Conservation (phyloP, 208 protist genomes). For the Leptomonas seymouri region DNA sequence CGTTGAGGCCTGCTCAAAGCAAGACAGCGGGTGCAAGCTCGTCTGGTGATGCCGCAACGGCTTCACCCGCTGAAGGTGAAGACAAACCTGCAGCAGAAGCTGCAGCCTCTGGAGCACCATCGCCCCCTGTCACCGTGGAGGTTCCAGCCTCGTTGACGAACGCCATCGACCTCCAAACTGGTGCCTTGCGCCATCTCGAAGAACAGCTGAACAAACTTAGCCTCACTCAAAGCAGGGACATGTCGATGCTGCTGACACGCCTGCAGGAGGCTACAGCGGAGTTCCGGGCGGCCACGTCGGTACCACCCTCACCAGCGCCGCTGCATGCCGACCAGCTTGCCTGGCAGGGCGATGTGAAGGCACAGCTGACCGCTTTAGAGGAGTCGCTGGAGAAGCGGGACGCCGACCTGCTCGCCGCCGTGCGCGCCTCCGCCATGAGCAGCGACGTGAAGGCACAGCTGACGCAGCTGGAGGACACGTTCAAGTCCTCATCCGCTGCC, state of each 20-base stretch:
- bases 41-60: background rate
- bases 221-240: constrained; percentile 22
- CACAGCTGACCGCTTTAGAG: constrained; percentile 19
- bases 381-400: constrained; percentile 22
- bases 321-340: constrained; percentile 18
- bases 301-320: background rate
- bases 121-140: constrained; percentile 6
- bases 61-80: background rate
- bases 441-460: constrained; percentile 22
- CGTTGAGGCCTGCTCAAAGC: background rate
- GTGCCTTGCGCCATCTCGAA: constrained; percentile 25
- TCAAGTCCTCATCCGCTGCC: constrained; percentile 2
- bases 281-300: constrained; percentile 8
- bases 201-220: constrained; percentile 19
- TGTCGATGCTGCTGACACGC: constrained; percentile 14
- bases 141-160: constrained; percentile 14
- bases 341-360: constrained; percentile 7
- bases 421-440: constrained; percentile 11
- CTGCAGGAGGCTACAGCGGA: constrained; percentile 25
- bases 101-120: background rate
- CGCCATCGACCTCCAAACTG: constrained; percentile 18
- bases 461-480: constrained; percentile 8
- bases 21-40: background rate
- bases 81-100: background rate
- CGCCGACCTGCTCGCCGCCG: constrained; percentile 17